Conservation (phyloP, 1,284 basidiomycete genomes). For the Cystobasidium sp. region DNA sequence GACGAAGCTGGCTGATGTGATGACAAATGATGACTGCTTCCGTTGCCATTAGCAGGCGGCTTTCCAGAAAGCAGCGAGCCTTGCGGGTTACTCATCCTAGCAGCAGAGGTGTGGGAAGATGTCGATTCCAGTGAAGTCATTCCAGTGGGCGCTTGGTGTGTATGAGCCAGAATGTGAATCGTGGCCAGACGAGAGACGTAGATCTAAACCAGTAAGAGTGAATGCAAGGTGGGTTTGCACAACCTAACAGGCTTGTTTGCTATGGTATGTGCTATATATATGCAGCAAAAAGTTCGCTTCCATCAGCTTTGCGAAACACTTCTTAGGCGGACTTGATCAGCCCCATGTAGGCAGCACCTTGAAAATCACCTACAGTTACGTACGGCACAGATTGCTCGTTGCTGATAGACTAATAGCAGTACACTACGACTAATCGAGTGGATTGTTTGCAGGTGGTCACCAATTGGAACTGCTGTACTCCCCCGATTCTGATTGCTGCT, state of each 20-base stretch:
- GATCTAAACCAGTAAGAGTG: not conserved
- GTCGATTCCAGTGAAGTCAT: slow-evolving; percentile 38
- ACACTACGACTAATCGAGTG: too few species aligned
- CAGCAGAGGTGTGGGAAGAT: slow-evolving; percentile 26
- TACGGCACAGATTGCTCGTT: too few species aligned
- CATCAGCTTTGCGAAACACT: too few species aligned
- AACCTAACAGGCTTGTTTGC: not conserved
- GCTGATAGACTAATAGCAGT: too few species aligned
- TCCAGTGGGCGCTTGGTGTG: not conserved
- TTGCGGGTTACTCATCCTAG: slow-evolving; percentile 25
- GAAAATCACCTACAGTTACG: too few species aligned
- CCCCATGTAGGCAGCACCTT: not conserved
- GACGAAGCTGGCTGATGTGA: slow-evolving; percentile 20
- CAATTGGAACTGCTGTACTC: too few species aligned
- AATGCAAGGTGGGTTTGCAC: not conserved
- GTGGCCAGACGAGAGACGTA: not conserved
- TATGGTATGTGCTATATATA: not conserved
- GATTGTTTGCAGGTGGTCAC: too few species aligned
- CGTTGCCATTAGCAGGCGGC: not conserved
- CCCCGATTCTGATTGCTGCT: too few species aligned
- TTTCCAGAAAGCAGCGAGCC: slow-evolving; percentile 7
- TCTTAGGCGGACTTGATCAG: not conserved
- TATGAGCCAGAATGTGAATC: not conserved
- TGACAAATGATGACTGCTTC: not conserved
- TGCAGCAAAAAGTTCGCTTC: too few species aligned